Evolutionary conservation across 352 stramenopile species (phyloP).

Genomic region (Globisporangium iwayamae): DNA sequence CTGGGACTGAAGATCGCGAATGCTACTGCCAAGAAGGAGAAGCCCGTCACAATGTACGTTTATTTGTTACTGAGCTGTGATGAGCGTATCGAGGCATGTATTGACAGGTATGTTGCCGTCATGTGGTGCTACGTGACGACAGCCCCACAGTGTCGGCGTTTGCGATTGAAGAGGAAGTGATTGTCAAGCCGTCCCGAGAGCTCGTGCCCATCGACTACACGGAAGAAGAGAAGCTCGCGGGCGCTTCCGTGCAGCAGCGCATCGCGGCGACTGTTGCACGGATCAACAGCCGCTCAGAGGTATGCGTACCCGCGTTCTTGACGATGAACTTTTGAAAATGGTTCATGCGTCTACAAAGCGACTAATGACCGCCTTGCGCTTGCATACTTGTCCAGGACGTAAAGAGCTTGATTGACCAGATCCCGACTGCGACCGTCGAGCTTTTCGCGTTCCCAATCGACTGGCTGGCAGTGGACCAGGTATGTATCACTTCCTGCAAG

Average conservation of each 20-base stretch:
- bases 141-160: slow-evolving; percentile 26
- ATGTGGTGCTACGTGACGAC: neutral
- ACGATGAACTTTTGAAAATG: neutral
- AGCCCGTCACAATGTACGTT: slow-evolving; percentile 24
- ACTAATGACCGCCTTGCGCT: neutral
- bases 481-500: slow-evolving; percentile 3
- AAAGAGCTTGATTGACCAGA: slow-evolving; percentile 39
- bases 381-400: slow-evolving; percentile 22
- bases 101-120: neutral
- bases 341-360: neutral
- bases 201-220: slow-evolving; percentile 51
- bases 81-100: too few species aligned
- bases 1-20: slow-evolving; percentile 42
- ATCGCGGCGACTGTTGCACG: slow-evolving; percentile 29
- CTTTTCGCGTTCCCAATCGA: slow-evolving; percentile 41
- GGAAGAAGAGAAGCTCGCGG: slow-evolving; percentile 35
- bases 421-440: slow-evolving; percentile 32
- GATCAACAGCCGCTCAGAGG: slow-evolving; percentile 33
- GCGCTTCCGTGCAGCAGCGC: slow-evolving; percentile 21
- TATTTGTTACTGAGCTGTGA: neutral
- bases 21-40: slow-evolving; percentile 33
- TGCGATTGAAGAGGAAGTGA: slow-evolving; percentile 32
- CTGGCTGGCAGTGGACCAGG: slow-evolving; percentile 31
- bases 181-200: slow-evolving; percentile 36
- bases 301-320: slow-evolving; percentile 3